phyloP scores from a whole-genome alignment of 2,329 filamentous ascomycete genomes.

The Madurella fahalii region DNA sequence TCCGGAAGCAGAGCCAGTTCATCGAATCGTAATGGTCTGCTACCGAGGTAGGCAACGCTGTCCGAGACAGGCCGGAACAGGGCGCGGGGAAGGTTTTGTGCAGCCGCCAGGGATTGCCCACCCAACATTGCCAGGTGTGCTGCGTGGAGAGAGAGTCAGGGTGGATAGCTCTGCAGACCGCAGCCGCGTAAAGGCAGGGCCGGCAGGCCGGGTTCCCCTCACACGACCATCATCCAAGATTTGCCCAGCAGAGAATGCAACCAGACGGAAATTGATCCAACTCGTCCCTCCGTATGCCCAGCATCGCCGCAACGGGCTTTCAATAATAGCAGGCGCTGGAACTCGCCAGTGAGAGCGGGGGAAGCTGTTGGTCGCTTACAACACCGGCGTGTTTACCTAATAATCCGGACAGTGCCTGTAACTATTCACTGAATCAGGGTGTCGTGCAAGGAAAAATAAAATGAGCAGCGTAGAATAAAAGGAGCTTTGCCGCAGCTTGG shows the following conservation, averaged over 20 bases:
- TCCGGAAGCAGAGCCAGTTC: background rate
- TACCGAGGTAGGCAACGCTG: background rate
- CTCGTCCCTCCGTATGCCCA: conserved; percentile 1
- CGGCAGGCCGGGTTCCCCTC: conserved; percentile 13
- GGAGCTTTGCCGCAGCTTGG: background rate
- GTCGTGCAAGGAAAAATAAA: background rate
- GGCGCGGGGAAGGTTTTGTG: background rate
- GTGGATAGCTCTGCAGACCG: background rate
- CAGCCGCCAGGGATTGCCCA: background rate
- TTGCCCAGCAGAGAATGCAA: conserved; percentile 12
- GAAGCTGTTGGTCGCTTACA: background rate
- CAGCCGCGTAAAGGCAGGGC: background rate
- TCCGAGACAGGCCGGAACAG: background rate
- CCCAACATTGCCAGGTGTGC: background rate
- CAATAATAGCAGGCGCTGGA: background rate
- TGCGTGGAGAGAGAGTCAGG: background rate
- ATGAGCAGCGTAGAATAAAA: no score
- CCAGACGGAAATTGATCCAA: conserved; percentile 13
- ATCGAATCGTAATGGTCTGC: background rate
- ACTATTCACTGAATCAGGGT: background rate
- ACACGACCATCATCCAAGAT: conserved; percentile 1
- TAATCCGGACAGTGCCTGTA: no score
- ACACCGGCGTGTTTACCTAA: no score
- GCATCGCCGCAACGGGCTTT: background rate
- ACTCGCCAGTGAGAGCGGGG: background rate